Evolutionary conservation across 2,329 filamentous ascomycete species (phyloP).

Genomic region (Talaromyces sp.): DNA sequence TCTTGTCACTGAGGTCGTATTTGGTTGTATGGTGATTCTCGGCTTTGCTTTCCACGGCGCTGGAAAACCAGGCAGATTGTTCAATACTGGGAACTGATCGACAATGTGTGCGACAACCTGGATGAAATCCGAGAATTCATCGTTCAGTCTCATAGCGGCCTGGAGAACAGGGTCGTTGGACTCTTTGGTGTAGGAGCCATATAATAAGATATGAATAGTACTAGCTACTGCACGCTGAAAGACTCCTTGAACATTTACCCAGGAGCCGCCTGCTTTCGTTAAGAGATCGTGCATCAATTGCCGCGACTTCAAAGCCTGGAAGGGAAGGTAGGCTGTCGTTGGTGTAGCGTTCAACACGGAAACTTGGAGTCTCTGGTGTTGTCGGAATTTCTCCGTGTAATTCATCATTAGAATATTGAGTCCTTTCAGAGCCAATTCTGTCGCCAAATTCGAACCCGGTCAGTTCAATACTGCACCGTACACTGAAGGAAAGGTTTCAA

Average conservation of each 20-base stretch:
- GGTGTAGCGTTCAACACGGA: conserved; percentile 41
- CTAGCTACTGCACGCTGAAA: conserved; percentile 19
- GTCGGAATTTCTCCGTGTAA: conserved; percentile 49
- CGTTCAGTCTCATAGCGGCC: conserved; percentile 18
- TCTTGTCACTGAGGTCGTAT: conserved; percentile 21
- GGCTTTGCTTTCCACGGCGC: conserved; percentile 45
- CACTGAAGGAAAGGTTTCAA: background rate
- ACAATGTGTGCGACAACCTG: conserved; percentile 46
- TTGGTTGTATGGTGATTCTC: conserved; percentile 19
- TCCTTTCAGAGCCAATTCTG: conserved; percentile 26
- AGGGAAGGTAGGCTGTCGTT: conserved; percentile 19
- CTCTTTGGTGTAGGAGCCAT: conserved; percentile 35
- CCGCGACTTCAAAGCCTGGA: conserved; percentile 19
- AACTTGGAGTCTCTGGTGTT: conserved; percentile 44
- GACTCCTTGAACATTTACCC: conserved; percentile 14
- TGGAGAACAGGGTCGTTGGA: conserved; percentile 24
- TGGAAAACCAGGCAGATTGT: conserved; percentile 42
- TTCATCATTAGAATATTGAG: conserved; percentile 48
- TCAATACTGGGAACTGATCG: conserved; percentile 45
- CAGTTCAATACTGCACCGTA: background rate
- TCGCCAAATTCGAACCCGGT: conserved; percentile 13
- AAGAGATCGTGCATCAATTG: conserved; percentile 20
- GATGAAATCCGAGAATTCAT: conserved; percentile 45
- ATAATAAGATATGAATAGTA: conserved; percentile 20
- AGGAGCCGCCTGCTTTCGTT: background rate